These are phyloP conservation scores for Phytophthora sojae DNA, from an alignment of 352 stramenopile genomes.

Conservation along the genomic window DNA sequence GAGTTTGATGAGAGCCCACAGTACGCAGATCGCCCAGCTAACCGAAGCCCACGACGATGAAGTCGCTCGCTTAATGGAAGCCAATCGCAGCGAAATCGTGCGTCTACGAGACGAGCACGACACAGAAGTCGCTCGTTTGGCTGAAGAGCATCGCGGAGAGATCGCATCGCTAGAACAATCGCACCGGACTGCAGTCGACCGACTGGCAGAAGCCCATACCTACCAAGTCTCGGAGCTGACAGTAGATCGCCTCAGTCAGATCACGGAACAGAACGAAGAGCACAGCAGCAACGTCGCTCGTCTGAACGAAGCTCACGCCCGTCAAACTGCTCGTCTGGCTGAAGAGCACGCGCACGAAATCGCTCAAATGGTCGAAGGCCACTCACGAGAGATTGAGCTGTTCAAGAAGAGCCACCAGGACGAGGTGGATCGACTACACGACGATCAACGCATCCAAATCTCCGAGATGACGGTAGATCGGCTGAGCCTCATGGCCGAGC, in stretches of 20 bases:
- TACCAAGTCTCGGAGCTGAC: constrained; percentile 2
- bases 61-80: not conserved
- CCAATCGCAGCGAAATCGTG: not conserved
- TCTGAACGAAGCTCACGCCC: not conserved
- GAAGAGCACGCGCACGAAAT: not conserved
- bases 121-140: not conserved
- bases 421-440: not conserved
- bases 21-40: not conserved
- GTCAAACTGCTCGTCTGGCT: not conserved
- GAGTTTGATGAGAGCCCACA: constrained; percentile 1
- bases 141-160: not conserved
- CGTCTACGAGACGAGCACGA: not conserved
- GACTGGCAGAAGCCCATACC: not conserved
- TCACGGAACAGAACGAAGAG: not conserved
- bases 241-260: not conserved
- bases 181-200: not conserved
- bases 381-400: not conserved
- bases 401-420: not conserved
- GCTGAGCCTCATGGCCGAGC: not conserved
- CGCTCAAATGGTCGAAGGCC: not conserved
- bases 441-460: not conserved
- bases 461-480: not conserved
- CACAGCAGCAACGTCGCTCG: not conserved
- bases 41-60: not conserved
- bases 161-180: constrained; percentile 1